A percentile compares a stretch with the other conserved stretches of the same genome.
These are phyloP conservation scores for Paramecium primaurelia DNA, from an alignment of 73 alveolate genomes.

Conservation along the genomic window DNA sequence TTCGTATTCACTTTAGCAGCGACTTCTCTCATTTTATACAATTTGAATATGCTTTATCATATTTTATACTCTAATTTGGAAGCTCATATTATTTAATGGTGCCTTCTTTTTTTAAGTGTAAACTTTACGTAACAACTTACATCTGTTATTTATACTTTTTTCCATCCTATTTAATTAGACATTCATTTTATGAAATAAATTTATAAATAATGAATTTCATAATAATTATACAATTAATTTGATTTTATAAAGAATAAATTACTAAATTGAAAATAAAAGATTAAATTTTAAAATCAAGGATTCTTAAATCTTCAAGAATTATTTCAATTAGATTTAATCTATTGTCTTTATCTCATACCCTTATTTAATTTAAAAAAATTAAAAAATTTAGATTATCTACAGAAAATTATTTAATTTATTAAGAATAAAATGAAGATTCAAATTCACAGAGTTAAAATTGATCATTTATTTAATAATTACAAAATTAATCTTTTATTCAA, in stretches of 20 bases:
- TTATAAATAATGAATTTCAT: neutral
- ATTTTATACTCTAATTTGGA: neutral
- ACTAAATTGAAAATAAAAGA: neutral
- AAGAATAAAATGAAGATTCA: no score
- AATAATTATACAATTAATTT: neutral
- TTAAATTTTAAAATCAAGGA: neutral
- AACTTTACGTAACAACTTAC: neutral
- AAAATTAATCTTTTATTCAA: no score
- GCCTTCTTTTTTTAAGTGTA: neutral
- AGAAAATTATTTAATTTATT: no score
- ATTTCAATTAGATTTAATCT: neutral
- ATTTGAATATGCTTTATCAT: neutral
- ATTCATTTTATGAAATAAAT: neutral
- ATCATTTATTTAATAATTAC: no score
- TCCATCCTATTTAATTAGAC: neutral
- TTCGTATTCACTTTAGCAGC: neutral
- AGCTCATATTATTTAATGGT: neutral
- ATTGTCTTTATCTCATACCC: no score
- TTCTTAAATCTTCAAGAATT: neutral
- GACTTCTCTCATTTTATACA: neutral
- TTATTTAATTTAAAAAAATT: no score
- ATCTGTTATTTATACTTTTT: neutral
- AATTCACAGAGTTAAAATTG: no score
- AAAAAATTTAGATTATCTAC: no score
- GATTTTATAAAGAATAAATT: neutral